Percentiles rank a stretch among this genome's conserved stretches.
These are phyloP conservation scores for Colletotrichum sp. DNA, from an alignment of 2,329 filamentous ascomycete species.

Conservation along the genomic window DNA sequence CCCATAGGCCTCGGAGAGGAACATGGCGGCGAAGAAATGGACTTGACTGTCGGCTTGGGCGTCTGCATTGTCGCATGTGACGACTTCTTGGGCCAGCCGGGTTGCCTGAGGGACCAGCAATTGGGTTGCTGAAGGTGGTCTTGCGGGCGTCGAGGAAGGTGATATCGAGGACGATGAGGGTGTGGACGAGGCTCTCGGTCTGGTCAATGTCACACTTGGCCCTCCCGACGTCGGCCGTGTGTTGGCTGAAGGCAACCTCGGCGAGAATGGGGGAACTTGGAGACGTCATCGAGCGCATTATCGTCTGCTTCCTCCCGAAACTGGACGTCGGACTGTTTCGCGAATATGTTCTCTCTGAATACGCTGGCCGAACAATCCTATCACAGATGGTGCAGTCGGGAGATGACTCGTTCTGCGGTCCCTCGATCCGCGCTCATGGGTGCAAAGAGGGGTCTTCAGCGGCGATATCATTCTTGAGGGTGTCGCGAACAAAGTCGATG, in stretches of 20 bases:
- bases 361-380: background rate
- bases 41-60: background rate
- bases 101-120: background rate
- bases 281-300: background rate
- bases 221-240: background rate
- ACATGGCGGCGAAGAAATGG: background rate
- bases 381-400: background rate
- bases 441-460: background rate
- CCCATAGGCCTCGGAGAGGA: background rate
- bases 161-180: background rate
- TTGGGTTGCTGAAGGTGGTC: background rate
- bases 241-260: background rate
- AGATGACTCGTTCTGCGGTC: background rate
- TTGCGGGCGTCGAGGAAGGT: background rate
- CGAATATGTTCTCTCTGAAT: background rate
- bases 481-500: background rate
- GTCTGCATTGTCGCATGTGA: background rate
- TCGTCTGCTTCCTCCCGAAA: background rate
- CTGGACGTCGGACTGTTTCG: background rate
- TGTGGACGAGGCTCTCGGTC: background rate
- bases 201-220: background rate
- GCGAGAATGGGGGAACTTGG: background rate
- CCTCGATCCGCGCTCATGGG: background rate
- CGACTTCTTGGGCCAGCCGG: background rate
- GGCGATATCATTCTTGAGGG: background rate